Evolutionary conservation across 768 basidiomycete genomes (phyloP), one percentile per base, ranked within the genome.

Genomic region (Serpula lacrymans): DNA sequence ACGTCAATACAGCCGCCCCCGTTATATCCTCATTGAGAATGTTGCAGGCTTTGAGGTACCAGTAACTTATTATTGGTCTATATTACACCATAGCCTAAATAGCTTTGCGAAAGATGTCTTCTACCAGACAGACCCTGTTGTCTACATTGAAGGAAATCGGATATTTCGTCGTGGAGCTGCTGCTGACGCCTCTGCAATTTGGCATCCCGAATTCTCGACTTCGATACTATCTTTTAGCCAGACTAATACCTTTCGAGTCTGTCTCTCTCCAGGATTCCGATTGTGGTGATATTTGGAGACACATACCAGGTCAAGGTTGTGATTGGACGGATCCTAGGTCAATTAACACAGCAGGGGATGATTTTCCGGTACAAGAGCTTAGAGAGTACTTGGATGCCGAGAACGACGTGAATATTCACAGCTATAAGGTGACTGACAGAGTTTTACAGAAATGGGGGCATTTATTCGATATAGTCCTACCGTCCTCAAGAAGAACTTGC

Each of bases 41-140:
- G 88, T 91, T 3, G 84, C 80, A 8, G 87, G 86, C 6, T 90
- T 90, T 49, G 84, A 88, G 78, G 88, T 86, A 56, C 52, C 59
- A 60, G 34, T 28, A 23, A 18, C 49, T 43, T 42, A 39, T 36
- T 42, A 10, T 14, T 37, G 16, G 17, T 10, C 34, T 11, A 17
- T 9, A 43, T 34, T 6, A 17, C n/a, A n/a, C n/a, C n/a, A n/a
- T n/a, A n/a, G n/a, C n/a, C 35, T 42, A 18, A 51, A 39, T 9
- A 24, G 26, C 47, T 9, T 14, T 39, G 9, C 33, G 13, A 36
- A 56, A 91, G 88, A 64, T 67, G 6, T 90, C 88, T 2, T 74
- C 59, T 18, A 87, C 86, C 3, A 74, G 84, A 29, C 57, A 64
- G 43, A 63, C 72, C 6, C 62, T 88, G n/a, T 49, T 82, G 1